A percentile compares a stretch with the other conserved stretches of the same genome.
Conservation (phyloP, 176 grass and related monocot species). For the Eragrostis curvula region DNA sequence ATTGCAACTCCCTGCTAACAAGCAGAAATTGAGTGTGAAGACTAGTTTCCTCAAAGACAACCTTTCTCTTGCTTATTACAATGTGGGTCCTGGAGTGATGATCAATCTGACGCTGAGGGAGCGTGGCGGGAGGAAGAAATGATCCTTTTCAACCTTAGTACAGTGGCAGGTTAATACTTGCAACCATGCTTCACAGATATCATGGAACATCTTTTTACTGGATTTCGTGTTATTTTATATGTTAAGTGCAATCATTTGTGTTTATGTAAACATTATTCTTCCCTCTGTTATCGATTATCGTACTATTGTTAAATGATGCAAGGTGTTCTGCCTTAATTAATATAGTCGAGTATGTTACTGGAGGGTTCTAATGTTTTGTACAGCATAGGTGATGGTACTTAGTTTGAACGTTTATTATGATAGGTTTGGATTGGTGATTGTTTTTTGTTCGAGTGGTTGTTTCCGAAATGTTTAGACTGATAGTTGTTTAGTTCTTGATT, state of each 20-base stretch:
- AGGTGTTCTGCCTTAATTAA: background rate
- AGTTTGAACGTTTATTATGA: conserved; percentile 21
- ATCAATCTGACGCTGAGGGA: conserved; percentile 86
- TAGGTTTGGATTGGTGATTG: conserved; percentile 26
- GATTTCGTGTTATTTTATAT: conserved; percentile 20
- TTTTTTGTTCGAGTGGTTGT: background rate
- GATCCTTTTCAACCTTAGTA: conserved; percentile 36
- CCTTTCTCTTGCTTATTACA: conserved; percentile 93
- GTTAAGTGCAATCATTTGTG: conserved; percentile 22
- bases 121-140: conserved; percentile 98
- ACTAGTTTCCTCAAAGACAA: conserved; percentile 96
- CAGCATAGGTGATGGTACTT: conserved; percentile 1
- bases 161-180: conserved; percentile 34
- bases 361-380: conserved; percentile 12
- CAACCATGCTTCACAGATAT: conserved; percentile 38
- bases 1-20: conserved; percentile 93
- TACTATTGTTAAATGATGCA: conserved; percentile 17
- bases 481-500: background rate
- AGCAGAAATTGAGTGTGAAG: conserved; percentile 85
- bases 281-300: conserved; percentile 3
- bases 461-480: background rate
- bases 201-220: conserved; percentile 37
- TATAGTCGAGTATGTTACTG: conserved; percentile 16
- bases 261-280: conserved; percentile 1
- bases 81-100: conserved; percentile 76